Evolutionary conservation across 768 basidiomycete species (phyloP), one percentile per base, ranked within the genome.

Genomic region (Lactarius vividus): DNA sequence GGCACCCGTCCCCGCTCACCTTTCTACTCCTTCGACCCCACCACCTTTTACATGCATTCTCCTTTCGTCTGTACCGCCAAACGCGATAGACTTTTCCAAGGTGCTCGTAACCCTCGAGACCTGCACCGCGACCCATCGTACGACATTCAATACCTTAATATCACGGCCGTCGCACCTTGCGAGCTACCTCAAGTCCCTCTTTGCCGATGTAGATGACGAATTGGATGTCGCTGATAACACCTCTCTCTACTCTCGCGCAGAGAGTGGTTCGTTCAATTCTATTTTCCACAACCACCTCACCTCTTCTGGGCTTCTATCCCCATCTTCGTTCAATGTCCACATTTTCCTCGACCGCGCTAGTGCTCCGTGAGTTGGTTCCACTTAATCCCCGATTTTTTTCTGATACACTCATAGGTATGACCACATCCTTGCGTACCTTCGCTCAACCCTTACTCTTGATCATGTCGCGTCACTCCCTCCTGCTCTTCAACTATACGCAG

Each of bases 301-400:
- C 16, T 83, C 87, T 8, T 84, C 85, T 62, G 87, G 86, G 7
- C 76, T 85, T 44, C 72, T 87, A 4, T 81, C 79, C 29, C 73
- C 80, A 2, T 79, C 83, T 6, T 28, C 66, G 13, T 76, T 77
- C 42, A 79, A 75, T 53, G 75, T 92, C 40, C 88, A 92, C 68
- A 71, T 94, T 16, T 94, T 94, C 77, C 78, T 94, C 28, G 92
- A 94, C 73, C 81, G 92, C 29, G 83, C 92, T 0, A 92, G 91
- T 70, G 79, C 85, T 35, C 88, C 92, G 89, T 92, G 76, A 80
- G 91, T 83, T 11, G 7, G 29, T 18, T 16, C 29, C n/a, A 7
- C 46, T 44, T 61, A 39, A 13, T 42, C 37, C 42, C 8, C 11
- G 29, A 29, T 11, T 59, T 59, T 59, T 63, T 65, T 58, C 46